These are phyloP conservation scores for Rhodomyrtus psidioides DNA, from an alignment of 441 rosid species.

Conservation along the genomic window DNA sequence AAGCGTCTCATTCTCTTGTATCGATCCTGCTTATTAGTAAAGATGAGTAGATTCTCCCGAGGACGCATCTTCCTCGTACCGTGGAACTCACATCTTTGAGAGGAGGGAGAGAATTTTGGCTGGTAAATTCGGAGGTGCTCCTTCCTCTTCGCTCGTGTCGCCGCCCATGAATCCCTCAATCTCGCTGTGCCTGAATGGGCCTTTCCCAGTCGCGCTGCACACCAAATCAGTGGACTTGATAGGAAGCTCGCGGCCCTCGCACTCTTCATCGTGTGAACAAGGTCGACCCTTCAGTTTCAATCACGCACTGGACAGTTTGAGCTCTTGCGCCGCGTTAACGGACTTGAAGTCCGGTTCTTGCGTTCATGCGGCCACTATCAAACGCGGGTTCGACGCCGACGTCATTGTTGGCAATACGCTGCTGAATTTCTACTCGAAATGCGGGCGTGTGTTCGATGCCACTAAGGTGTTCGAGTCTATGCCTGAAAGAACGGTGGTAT, in stretches of 20 bases:
- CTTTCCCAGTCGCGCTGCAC: neutral
- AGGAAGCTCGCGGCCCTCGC: neutral
- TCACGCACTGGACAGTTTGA: neutral
- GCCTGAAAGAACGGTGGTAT: constrained; percentile 4
- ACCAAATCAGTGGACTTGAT: neutral
- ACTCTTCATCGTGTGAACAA: fast-evolving
- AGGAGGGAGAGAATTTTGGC: neutral
- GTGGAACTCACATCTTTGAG: neutral
- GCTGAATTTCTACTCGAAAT: constrained; percentile 5
- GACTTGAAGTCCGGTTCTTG: constrained; percentile 12
- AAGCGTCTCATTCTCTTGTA: neutral
- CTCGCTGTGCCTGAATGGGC: neutral
- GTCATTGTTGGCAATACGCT: constrained; percentile 1
- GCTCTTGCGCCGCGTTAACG: neutral
- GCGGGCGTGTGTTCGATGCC: neutral
- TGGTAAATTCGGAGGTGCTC: neutral
- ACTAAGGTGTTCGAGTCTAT: neutral
- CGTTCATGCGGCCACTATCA: constrained; percentile 9
- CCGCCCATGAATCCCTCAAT: neutral
- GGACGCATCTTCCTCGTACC: neutral
- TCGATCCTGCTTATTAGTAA: neutral
- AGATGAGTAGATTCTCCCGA: neutral
- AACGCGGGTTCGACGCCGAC: constrained; percentile 10
- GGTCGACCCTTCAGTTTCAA: neutral
- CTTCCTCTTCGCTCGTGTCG: neutral